Base-by-base conservation (phyloP, 139 green algal species). In the Chlamydomonas incerta region DNA sequence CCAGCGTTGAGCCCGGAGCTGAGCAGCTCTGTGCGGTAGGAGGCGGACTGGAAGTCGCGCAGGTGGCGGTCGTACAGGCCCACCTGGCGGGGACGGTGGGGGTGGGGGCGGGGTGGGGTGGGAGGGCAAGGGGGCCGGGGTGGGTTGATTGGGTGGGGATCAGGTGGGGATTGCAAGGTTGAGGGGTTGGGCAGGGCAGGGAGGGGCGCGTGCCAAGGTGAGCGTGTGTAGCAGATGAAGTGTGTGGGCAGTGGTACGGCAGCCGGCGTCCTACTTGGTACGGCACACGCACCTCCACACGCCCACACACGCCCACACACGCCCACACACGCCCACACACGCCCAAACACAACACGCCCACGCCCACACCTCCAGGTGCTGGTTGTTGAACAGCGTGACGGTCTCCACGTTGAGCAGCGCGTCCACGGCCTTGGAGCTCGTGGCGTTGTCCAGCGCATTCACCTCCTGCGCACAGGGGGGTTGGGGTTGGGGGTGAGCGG, bases 341-440 rank as follows among this genome's bases (percentile, higher is more conserved):
- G n/a, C 18, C 6, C 13, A 31, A 15, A 68, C 62, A 37, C 14
- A 23, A 50, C 41, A 50, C 41, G 41, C 41, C 5, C 41, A 50
- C 41, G 41, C 41, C 41, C 41, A 5, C 41, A 92, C 88, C 89
- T 95, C 92, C 9, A 94, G 72, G 18, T 83, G 37, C 74, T 89
- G 80, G 90, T 97, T 97, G 90, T 94, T 91, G 88, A 97, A 98
- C 65, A 99, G 95, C 75, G 95, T 93, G 47, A 99, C 96, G 0
- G 97, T 98, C 91, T 99, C 87, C 79, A 96, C 96, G 87, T 98
- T 98, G 24, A 99, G 91, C 70, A 99, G 93, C 8, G 96, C 95
- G 79, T 99, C 97, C 65, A 99, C 94, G 1, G 96, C 81, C 87
- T 97, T 96, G 76, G 90, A 94, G 62, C 92, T 98, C 67, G 95